A percentile compares a stretch with the other conserved stretches of the same genome.
Evolutionary conservation across 192 early-diverging fungal species (phyloP).

Genomic region (Coemansia sp.): DNA sequence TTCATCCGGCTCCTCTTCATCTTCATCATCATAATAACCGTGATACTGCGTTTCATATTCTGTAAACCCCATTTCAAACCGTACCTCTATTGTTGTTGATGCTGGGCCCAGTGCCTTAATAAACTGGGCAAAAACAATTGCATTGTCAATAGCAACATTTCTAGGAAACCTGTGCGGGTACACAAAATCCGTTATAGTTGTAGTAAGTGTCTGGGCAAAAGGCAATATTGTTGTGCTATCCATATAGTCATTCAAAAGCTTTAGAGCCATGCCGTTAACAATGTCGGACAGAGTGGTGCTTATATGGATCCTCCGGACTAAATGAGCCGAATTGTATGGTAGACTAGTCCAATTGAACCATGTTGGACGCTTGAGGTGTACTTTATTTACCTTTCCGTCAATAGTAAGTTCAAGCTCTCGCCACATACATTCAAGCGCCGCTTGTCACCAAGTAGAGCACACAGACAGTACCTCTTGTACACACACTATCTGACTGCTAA

Average conservation of each 20-base stretch:
- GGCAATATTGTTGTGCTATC: background rate
- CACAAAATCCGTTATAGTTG: background rate
- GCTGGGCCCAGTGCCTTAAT: background rate
- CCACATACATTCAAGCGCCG: background rate
- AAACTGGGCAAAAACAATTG: background rate
- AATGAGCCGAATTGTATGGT: background rate
- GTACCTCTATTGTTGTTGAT: background rate
- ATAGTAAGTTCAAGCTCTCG: background rate
- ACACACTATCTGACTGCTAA: background rate
- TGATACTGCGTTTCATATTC: background rate
- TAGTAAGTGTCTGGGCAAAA: background rate
- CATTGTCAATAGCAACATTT: background rate
- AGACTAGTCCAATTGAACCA: background rate
- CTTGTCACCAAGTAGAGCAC: background rate
- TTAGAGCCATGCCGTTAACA: background rate
- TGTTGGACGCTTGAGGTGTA: background rate
- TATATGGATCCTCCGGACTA: background rate
- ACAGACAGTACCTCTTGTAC: background rate
- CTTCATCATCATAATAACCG: too few relatives aligned
- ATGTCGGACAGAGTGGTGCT: background rate
- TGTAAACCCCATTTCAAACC: background rate
- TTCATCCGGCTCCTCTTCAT: background rate
- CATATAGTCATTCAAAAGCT: background rate
- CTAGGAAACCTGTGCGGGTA: background rate
- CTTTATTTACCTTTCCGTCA: background rate